Conservation (phyloP, 768 basidiomycete genomes). For the Mycena olivaceomarginata region DNA sequence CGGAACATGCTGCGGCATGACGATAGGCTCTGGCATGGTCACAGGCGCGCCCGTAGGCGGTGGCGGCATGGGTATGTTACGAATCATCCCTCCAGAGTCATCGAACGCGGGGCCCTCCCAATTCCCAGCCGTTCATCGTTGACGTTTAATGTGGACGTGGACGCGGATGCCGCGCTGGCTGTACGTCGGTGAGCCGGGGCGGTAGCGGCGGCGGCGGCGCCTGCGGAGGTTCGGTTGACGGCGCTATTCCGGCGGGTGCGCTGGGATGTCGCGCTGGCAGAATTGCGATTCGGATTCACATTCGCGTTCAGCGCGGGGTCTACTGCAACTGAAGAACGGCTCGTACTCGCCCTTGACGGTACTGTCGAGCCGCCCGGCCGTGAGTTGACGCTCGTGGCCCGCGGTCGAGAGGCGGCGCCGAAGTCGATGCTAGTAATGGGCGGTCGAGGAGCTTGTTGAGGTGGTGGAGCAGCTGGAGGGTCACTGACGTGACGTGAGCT, state of each 20-base stretch:
- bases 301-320: not conserved
- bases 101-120: not conserved
- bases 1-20: constrained; percentile 28
- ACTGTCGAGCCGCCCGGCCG: not conserved
- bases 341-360: not conserved
- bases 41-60: constrained; percentile 3
- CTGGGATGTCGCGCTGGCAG: not conserved
- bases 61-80: constrained; percentile 6
- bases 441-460: not conserved
- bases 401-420: not conserved
- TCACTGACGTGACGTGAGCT: constrained; percentile 26
- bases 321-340: not conserved
- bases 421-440: constrained; percentile 4
- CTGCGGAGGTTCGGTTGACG: not conserved
- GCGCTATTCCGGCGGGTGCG: constrained; percentile 1
- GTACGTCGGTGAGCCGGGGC: not conserved
- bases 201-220: not conserved
- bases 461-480: not conserved
- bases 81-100: constrained; percentile 14
- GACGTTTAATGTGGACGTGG: not conserved
- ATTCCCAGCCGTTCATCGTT: not conserved
- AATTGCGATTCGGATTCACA: not conserved
- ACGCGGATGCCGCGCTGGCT: not conserved
- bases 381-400: not conserved
- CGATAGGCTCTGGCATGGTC: not conserved